phyloP scores from a whole-genome alignment of 2,329 filamentous ascomycete species.

The Daldinia eschscholtzii region DNA sequence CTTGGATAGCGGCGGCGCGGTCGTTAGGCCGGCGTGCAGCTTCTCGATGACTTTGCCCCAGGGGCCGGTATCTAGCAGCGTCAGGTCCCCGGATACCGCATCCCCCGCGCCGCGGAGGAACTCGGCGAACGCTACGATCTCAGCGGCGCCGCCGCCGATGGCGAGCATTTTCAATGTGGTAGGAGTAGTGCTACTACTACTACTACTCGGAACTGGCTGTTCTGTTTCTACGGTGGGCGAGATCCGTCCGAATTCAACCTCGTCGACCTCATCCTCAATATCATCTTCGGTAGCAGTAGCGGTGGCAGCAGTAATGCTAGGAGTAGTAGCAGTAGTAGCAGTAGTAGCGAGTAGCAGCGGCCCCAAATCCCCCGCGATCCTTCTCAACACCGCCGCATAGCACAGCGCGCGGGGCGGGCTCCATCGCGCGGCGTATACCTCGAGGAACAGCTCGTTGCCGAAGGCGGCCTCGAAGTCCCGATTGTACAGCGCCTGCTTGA shows the following conservation, averaged over 20 bases:
- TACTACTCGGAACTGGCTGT: not conserved
- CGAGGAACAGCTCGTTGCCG: constrained; percentile 75
- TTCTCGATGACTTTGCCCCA: constrained; percentile 75
- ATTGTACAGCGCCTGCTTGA: constrained; percentile 88
- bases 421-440: constrained; percentile 91
- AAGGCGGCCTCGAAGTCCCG: constrained; percentile 89
- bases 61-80: constrained; percentile 83
- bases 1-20: constrained; percentile 62
- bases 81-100: constrained; percentile 58
- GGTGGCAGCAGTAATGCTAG: no score
- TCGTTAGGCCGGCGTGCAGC: constrained; percentile 69
- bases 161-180: constrained; percentile 58
- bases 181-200: no score
- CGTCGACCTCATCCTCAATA: constrained; percentile 17
- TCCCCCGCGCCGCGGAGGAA: constrained; percentile 51
- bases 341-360: constrained; percentile 42
- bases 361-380: constrained; percentile 54
- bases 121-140: constrained; percentile 68
- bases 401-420: constrained; percentile 87
- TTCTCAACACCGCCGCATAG: constrained; percentile 73
- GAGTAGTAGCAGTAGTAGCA: no score
- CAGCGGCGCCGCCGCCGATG: constrained; percentile 71
- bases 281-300: no score
- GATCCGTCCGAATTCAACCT: constrained; percentile 26
- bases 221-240: constrained; percentile 22